Percentiles rank a stretch among this genome's conserved stretches.
phyloP scores from a whole-genome alignment of 2,329 filamentous ascomycete species.

The Aspergillus pseudoglaucus region DNA sequence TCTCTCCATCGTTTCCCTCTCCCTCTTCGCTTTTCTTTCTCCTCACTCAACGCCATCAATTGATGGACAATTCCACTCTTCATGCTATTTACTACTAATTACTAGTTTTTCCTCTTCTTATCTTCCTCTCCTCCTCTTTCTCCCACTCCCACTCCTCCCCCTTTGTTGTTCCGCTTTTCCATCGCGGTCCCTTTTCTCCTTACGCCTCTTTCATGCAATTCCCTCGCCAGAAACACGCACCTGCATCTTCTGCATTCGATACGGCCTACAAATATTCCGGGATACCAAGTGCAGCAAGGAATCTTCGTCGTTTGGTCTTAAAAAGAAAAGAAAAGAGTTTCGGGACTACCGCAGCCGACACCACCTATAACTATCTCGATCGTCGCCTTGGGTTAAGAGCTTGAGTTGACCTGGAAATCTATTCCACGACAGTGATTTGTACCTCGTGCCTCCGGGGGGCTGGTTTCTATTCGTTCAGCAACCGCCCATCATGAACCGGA shows the following conservation, averaged over 20 bases:
- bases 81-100: no score
- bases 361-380: no score
- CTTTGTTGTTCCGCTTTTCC: no score
- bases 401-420: no score
- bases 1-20: neutral
- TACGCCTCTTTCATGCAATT: neutral
- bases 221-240: neutral
- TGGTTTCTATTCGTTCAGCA: slow-evolving; percentile 3
- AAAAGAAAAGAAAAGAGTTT: neutral
- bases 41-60: neutral
- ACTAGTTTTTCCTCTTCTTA: no score
- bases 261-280: neutral
- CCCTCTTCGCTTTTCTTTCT: neutral
- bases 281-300: neutral
- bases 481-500: slow-evolving; percentile 6
- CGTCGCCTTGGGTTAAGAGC: no score
- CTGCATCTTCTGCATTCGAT: neutral
- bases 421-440: no score
- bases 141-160: no score
- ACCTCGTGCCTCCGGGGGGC: no score
- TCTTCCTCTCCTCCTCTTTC: no score
- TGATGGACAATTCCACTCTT: neutral
- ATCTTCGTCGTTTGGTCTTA: neutral
- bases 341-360: neutral
- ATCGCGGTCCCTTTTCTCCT: neutral